phyloP scores from a whole-genome alignment of 163 green algal species.

The Chlamydomonas reinhardtii region DNA sequence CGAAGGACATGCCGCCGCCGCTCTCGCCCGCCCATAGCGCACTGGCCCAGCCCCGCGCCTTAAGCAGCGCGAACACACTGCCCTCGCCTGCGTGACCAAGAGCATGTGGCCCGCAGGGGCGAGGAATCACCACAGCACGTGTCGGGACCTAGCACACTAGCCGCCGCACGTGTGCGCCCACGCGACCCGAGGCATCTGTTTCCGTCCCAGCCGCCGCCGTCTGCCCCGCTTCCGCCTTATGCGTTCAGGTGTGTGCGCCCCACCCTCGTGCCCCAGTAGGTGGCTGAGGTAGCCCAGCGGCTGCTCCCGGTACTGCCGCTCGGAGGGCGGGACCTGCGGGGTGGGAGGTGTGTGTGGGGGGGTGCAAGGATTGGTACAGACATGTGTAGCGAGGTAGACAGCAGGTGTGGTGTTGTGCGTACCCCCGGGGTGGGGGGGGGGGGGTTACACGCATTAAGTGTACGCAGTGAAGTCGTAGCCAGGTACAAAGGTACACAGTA shows the following conservation, averaged over 20 bases:
- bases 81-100: slow-evolving; percentile 75
- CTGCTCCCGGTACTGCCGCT: slow-evolving; percentile 61
- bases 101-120: no score
- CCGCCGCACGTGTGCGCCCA: no score
- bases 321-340: slow-evolving; percentile 22
- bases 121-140: no score
- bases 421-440: not conserved
- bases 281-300: slow-evolving; percentile 78
- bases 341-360: not conserved
- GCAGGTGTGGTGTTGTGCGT: not conserved
- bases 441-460: no score
- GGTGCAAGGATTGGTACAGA: no score
- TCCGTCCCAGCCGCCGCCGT: no score
- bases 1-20: slow-evolving; percentile 15
- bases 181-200: no score
- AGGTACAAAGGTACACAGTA: no score
- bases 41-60: slow-evolving; percentile 72
- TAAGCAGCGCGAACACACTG: slow-evolving; percentile 84
- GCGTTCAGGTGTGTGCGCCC: no score
- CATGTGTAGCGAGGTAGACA: not conserved
- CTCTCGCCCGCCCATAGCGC: slow-evolving; percentile 20
- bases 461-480: no score
- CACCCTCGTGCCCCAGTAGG: slow-evolving; percentile 80
- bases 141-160: no score
- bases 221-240: no score